These are phyloP conservation scores for Quambalaria eucalypti DNA, from an alignment of 1,284 basidiomycete species.

Conservation along the genomic window DNA sequence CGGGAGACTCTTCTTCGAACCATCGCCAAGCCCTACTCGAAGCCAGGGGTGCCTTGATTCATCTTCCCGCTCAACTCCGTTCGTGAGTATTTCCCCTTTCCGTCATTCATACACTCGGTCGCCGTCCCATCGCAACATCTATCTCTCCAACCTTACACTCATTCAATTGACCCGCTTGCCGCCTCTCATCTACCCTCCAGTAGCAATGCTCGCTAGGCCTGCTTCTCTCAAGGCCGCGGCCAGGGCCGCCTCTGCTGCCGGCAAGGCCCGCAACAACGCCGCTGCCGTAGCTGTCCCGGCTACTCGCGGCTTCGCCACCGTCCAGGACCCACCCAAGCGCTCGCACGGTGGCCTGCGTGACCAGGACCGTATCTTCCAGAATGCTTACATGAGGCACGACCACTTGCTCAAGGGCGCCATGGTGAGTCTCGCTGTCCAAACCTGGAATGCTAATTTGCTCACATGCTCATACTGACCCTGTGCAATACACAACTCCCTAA, in stretches of 20 bases:
- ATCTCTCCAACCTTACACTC: background rate
- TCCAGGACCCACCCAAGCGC: constrained; percentile 39
- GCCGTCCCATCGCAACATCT: no score
- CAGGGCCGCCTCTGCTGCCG: background rate
- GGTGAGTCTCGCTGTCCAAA: constrained; percentile 5
- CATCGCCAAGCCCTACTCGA: no score
- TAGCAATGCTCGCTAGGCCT: background rate
- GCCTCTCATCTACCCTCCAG: background rate
- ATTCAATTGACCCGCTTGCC: background rate
- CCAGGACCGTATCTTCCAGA: constrained; percentile 47
- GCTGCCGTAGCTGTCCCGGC: no score
- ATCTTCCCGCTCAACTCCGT: no score
- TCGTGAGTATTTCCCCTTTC: no score
- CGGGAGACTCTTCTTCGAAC: background rate
- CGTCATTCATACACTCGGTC: no score
- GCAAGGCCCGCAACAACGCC: no score
- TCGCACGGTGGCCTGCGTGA: constrained; percentile 41
- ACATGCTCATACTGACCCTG: background rate
- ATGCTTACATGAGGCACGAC: constrained; percentile 45
- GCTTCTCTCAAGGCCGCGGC: background rate
- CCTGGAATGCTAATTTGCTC: background rate
- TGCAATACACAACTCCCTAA: no score
- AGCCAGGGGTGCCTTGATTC: no score
- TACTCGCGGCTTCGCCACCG: constrained; percentile 41
- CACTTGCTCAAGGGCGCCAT: constrained; percentile 43